Evolutionary conservation across 257 asterid species (phyloP).

Genomic region (Penstemon newberryi): DNA sequence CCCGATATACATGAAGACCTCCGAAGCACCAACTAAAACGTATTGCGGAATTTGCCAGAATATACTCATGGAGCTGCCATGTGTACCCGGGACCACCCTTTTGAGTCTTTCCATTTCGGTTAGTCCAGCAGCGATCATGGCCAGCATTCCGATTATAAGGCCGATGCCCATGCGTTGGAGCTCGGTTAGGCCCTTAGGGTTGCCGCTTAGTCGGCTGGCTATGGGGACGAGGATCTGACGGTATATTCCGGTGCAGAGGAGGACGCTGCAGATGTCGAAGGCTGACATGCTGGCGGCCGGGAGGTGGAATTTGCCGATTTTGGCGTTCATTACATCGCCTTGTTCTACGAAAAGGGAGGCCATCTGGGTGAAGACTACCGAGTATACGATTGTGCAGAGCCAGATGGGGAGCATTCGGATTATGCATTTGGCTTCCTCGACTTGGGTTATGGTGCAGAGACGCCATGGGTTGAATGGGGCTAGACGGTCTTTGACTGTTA

Average conservation of each 20-base stretch:
- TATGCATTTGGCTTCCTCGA: constrained; percentile 80
- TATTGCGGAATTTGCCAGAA: constrained; percentile 81
- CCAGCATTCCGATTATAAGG: constrained; percentile 58
- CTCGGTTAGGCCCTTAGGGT: constrained; percentile 64
- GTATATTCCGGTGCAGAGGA: constrained; percentile 59
- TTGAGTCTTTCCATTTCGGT: constrained; percentile 51
- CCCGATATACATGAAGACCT: constrained; percentile 83
- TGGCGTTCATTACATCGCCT: constrained; percentile 58
- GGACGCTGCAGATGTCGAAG: constrained; percentile 72
- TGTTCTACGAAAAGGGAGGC: constrained; percentile 83
- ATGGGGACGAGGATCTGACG: constrained; percentile 52
- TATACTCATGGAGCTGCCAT: constrained; percentile 47
- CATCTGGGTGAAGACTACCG: constrained; percentile 81
- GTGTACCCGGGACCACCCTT: constrained; percentile 34
- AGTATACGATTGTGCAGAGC: constrained; percentile 79
- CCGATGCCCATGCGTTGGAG: constrained; percentile 90
- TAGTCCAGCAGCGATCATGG: constrained; percentile 66
- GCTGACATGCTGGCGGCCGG: constrained; percentile 89
- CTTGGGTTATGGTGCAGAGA: constrained; percentile 73
- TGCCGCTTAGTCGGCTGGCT: constrained; percentile 40
- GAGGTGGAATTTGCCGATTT: constrained; percentile 46
- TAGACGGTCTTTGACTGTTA: constrained; percentile 39
- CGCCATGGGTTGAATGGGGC: constrained; percentile 49
- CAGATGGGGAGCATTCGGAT: constrained; percentile 70
- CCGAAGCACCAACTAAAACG: constrained; percentile 74